These are phyloP conservation scores for Xylaria grammica DNA, from an alignment of 495 filamentous ascomycete species.

Conservation along the genomic window DNA sequence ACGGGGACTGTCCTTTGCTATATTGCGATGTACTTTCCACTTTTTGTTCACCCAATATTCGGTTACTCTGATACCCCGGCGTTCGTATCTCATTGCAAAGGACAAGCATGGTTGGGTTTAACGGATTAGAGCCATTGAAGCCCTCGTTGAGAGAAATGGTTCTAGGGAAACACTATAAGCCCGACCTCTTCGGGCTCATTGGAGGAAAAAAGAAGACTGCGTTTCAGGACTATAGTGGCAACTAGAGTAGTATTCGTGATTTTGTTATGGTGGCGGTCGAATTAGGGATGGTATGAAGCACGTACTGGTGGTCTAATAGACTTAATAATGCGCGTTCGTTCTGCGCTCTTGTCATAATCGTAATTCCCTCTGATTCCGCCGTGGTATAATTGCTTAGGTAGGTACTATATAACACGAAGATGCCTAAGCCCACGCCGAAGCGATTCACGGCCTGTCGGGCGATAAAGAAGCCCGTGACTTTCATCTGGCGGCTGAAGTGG, in stretches of 20 bases:
- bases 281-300: neutral
- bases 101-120: slow-evolving; percentile 12
- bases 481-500: slow-evolving; percentile 1
- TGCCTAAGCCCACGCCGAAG: too few relatives aligned
- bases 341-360: too few relatives aligned
- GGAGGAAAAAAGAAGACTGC: neutral
- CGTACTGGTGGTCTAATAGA: too few relatives aligned
- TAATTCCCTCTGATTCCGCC: too few relatives aligned
- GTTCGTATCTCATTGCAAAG: slow-evolving; percentile 19
- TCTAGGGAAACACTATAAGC: neutral
- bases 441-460: slow-evolving; percentile 7
- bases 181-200: neutral
- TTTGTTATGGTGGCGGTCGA: slow-evolving; percentile 1
- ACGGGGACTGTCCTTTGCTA: slow-evolving; percentile 7
- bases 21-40: slow-evolving; percentile 8
- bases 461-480: neutral
- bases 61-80: slow-evolving; percentile 32
- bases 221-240: neutral
- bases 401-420: too few relatives aligned
- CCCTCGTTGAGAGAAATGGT: neutral
- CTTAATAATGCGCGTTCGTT: too few relatives aligned
- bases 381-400: too few relatives aligned
- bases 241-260: neutral
- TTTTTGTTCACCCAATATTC: slow-evolving; percentile 17
- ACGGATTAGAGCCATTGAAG: slow-evolving; percentile 1